Conservation (phyloP, 768 basidiomycete genomes). For the Mycena galericulata region DNA sequence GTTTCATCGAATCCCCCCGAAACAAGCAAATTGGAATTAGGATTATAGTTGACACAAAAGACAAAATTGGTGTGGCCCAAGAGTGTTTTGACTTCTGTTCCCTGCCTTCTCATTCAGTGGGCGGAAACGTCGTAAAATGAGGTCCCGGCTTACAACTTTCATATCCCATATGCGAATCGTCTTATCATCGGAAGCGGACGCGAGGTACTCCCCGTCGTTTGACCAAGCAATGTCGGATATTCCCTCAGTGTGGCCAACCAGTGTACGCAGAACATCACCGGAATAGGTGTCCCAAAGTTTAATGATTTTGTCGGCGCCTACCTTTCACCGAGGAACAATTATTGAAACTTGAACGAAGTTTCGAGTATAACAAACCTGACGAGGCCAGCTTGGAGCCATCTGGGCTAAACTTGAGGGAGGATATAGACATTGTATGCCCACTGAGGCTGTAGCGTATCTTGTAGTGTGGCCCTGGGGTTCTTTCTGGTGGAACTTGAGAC, state of each 20-base stretch:
- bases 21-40: slow-evolving; percentile 88
- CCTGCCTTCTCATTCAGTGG: slow-evolving; percentile 50
- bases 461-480: slow-evolving; percentile 60
- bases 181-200: slow-evolving; percentile 95
- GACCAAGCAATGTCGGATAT: slow-evolving; percentile 95
- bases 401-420: slow-evolving; percentile 90
- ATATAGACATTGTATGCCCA: slow-evolving; percentile 87
- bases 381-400: slow-evolving; percentile 87
- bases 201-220: slow-evolving; percentile 81
- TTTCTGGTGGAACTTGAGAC: slow-evolving; percentile 2
- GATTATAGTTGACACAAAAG: slow-evolving; percentile 93
- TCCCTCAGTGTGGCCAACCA: slow-evolving; percentile 82
- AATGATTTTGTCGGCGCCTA: slow-evolving; percentile 87
- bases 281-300: slow-evolving; percentile 85
- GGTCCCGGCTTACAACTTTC: slow-evolving; percentile 64
- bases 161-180: slow-evolving; percentile 89
- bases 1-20: slow-evolving; percentile 97
- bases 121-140: slow-evolving; percentile 21
- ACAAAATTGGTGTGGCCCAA: slow-evolving; percentile 94
- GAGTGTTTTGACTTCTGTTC: slow-evolving; percentile 71
- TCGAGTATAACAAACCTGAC: slow-evolving; percentile 68
- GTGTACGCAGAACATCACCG: slow-evolving; percentile 79
- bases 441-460: slow-evolving; percentile 70
- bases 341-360: slow-evolving; percentile 28
- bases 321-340: slow-evolving; percentile 50